phyloP scores from a whole-genome alignment of 768 basidiomycete genomes.

The Amyloporia xantha region DNA sequence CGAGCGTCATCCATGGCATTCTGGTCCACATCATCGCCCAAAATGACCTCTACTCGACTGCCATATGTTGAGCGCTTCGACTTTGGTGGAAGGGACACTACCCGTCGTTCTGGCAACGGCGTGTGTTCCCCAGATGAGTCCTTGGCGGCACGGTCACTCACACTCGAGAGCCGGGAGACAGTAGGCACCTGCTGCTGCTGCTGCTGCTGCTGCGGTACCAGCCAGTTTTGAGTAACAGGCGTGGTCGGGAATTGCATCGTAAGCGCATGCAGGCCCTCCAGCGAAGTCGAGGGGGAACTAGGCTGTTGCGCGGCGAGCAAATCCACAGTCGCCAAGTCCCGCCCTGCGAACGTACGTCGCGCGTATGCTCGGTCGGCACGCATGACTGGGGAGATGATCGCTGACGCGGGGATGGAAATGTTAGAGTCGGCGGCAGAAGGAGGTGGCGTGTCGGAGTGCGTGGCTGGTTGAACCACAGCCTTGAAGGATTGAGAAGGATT shows the following conservation, averaged over 20 bases:
- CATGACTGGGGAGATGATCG: slow-evolving; percentile 2
- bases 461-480: neutral
- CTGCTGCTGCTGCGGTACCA: neutral
- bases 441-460: neutral
- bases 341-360: slow-evolving; percentile 4
- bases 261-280: slow-evolving; percentile 43
- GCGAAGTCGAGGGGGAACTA: slow-evolving; percentile 35
- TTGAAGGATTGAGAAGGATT: neutral
- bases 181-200: neutral
- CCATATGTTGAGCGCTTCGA: too few species aligned
- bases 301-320: neutral
- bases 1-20: neutral
- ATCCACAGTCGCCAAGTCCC: neutral
- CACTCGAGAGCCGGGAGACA: slow-evolving; percentile 4
- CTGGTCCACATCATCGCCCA: neutral
- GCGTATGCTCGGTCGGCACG: slow-evolving; percentile 2
- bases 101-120: too few species aligned
- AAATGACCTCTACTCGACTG: neutral
- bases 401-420: neutral
- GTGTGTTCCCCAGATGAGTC: too few species aligned
- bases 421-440: neutral
- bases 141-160: slow-evolving; percentile 3
- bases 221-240: slow-evolving; percentile 27
- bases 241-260: slow-evolving; percentile 48
- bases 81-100: too few species aligned